Evolutionary conservation across 352 stramenopile species (phyloP), one percentile per base, ranked within the genome.

Genomic region (Pythium sukuiense): DNA sequence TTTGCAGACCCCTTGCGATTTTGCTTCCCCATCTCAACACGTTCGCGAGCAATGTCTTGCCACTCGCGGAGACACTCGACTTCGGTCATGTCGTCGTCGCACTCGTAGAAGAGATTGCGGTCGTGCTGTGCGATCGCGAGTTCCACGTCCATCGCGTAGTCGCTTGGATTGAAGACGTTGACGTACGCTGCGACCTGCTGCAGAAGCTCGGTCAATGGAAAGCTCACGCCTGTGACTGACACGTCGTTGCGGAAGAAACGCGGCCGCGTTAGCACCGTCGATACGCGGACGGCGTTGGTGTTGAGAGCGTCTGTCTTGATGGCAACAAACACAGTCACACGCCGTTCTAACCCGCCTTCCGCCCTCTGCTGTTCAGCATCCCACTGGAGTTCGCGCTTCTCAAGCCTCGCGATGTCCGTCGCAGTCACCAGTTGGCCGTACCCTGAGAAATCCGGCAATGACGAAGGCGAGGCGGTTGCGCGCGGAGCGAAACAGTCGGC

Each of bases 121-220:
- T 89, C 72, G 14, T 49, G 29, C 61, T 73, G 54, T 12, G 79
- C 48, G 27, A 80, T 70, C 0, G 79, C 60, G 30, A 90, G 62
- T 35, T 90, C 80, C 69, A 88, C 76, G 9, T 79, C 58, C 18
- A 89, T 69, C 0, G 76, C 64, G 0, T 73, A 65, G 50, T 85
- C 81, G 39, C 73, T 81, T 48, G 82, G 82, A 43, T 90, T 90
- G 11, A 30, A 60, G 24, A 88, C 72, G 2, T 63, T 62, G 29
- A 90, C 59, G 12, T 70, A 78, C 20, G 68, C 32, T 1, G 72
- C 18, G 26, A 45, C 68, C 2, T 64, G 26, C n/a, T 76, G 48
- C 18, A 76, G 46, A 39, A 84, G 30, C 33, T 88, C 75, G 8
- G 80, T 85, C 14, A 87, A 20, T 2, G 55, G 37, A 55, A 90